Base-by-base conservation (phyloP, 768 basidiomycete species). In the Pleurotus giganteus region DNA sequence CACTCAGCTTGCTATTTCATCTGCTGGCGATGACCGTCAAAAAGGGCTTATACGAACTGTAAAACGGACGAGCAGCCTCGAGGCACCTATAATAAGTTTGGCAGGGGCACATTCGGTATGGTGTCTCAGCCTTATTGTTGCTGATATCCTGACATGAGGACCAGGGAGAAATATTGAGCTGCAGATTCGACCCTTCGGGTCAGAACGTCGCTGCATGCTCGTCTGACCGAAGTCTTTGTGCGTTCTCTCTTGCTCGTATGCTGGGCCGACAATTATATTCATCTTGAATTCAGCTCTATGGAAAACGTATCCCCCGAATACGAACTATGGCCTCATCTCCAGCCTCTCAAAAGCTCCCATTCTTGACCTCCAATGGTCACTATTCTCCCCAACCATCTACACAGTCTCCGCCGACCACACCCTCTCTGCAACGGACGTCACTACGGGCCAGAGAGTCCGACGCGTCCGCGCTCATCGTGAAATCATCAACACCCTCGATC, bases 141-240 rank as follows among this genome's bases (percentile, higher is more conserved):
- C 0, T 13, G 39, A 17, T 21, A 2, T 29, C 15, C 27, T 37
- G 12, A 50, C 52, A 29, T 32, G 21, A 27, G 11, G 26, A 19
- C 37, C 21, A 60, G 88, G 86, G 78, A 6, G 97, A 99, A 74
- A 91, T 98, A 58, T 60, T 95, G 59, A 90, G 90, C 61, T 92
- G 94, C 74, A 82, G 92, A 61, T 98, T 98, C 66, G 93, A 96
- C 64, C 93, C 94, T 12, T 89, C 89, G 2, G 97, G 97, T 3
- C 88, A 95, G 68, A 91, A 91, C 60, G 85, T 98, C 55, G 97
- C 96, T 36, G 94, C 94, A 7, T 92, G 89, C 65, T 94, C 92
- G 12, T 81, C 89, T 2, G 96, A 99, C 71, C 78, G 91, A 63
- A 86, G 86, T 59, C 86, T 98, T 59, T 96, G 94, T 92, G 63